phyloP scores from a whole-genome alignment of 2,329 filamentous ascomycete species.

The Botryotinia globosa region DNA sequence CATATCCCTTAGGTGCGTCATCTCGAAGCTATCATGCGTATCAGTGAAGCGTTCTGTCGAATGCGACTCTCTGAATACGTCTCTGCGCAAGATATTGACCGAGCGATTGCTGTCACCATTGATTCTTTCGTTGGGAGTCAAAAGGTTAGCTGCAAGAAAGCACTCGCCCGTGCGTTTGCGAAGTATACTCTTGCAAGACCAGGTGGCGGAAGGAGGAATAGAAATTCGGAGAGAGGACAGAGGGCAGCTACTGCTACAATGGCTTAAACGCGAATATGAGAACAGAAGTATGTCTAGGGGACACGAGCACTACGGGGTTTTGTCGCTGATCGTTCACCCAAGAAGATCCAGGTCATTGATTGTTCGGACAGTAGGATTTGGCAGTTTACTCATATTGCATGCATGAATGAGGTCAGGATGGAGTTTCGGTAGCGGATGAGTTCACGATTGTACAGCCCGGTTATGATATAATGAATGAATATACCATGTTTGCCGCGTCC shows the following conservation, averaged over 20 bases:
- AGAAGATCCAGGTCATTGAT: not conserved
- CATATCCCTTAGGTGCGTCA: slow-evolving; percentile 71
- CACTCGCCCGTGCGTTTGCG: slow-evolving; percentile 87
- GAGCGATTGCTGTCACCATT: slow-evolving; percentile 93
- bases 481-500: not conserved
- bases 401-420: not conserved
- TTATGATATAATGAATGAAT: slow-evolving; percentile 21
- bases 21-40: slow-evolving; percentile 95
- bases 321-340: not conserved
- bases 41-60: slow-evolving; percentile 89
- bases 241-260: slow-evolving; percentile 31
- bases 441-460: not conserved
- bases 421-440: slow-evolving; percentile 3
- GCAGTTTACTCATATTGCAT: not conserved
- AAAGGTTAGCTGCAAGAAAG: slow-evolving; percentile 97
- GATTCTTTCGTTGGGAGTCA: slow-evolving; percentile 95
- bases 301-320: not conserved
- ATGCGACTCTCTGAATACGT: slow-evolving; percentile 99
- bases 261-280: slow-evolving; percentile 10
- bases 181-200: slow-evolving; percentile 70
- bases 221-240: slow-evolving; percentile 29
- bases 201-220: slow-evolving; percentile 34
- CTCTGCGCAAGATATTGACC: slow-evolving; percentile 84
- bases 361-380: not conserved
- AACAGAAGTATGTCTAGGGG: not conserved